Base-by-base conservation (phyloP, 805 yeast species). In the Wickerhamomyces pijperi region DNA sequence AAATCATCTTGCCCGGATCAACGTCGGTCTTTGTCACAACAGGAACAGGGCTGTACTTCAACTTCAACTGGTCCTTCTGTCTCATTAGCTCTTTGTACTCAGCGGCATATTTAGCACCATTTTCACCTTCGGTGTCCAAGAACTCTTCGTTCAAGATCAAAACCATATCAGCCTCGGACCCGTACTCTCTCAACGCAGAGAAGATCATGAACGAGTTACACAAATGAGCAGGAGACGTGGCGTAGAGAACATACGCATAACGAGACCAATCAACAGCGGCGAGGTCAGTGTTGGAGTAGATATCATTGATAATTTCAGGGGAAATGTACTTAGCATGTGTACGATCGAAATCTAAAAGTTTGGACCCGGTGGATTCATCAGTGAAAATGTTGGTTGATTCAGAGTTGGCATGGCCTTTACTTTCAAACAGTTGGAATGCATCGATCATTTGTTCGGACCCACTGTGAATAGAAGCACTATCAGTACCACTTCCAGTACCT, bases 181-280 rank as follows among this genome's bases (percentile, higher is more conserved):
- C 58, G 34, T 58, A 51, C n/a, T 58, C 51, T 28, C 61, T 53
- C 36, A 78, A 49, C 23, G 56, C 58, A 3, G 60, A 52, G 33
- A 71, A 63, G 44, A 74, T 70, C 48, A 75, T 59, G 34, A 77
- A 46, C 3, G 78, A 70, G 36, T 72, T 64, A 43, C 77, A 70
- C 39, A 77, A 53, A 45, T 77, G 74, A 18, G 63, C 59, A 9
- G 60, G 46, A 39, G 68, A 61, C 0, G 84, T 74, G 5, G 80
- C 82, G 53, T 78, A 78, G 38, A 73, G 74, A 6, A 76, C 72
- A 50, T 78, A 78, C 0, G 82, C 83, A 32, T 54, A 60, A 39
- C 61, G 58, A 1, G 54, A 32, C 76, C 76, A 70, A 29, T 65
- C 58, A 3, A 67, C 56, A 0, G 39, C 34, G 4, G 51, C 42